Evolutionary conservation across 345 rosid species (phyloP).

Genomic region (Melaleuca alternifolia): DNA sequence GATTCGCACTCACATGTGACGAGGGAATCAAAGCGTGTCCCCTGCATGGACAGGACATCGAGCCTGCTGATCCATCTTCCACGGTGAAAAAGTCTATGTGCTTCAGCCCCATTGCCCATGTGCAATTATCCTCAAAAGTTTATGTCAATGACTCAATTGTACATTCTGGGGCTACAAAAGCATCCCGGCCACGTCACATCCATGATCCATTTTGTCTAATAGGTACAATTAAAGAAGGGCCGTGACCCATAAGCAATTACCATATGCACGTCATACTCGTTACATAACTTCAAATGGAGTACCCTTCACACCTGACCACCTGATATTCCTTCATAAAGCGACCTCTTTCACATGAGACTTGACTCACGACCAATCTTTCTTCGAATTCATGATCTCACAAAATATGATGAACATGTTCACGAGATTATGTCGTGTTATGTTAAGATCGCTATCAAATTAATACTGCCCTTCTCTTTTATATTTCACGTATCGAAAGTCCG

Average conservation of each 20-base stretch:
- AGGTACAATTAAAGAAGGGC: neutral
- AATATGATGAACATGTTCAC: too few relatives aligned
- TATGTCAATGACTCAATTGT: neutral
- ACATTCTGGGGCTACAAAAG: neutral
- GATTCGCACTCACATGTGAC: neutral
- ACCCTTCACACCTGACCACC: accelerated
- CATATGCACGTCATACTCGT: neutral
- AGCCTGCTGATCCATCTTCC: neutral
- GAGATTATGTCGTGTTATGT: neutral
- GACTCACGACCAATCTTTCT: too few relatives aligned
- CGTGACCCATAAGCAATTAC: neutral
- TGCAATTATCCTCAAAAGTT: neutral
- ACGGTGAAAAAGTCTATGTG: neutral
- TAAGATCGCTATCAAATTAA: accelerated
- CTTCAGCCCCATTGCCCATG: neutral
- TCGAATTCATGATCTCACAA: too few relatives aligned
- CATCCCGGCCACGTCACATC: neutral
- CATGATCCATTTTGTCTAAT: neutral
- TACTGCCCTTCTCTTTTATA: accelerated
- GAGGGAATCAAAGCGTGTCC: neutral
- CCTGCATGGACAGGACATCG: neutral
- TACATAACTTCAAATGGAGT: neutral
- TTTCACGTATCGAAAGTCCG: accelerated
- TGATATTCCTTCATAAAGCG: neutral
- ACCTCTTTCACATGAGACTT: too few relatives aligned